Evolutionary conservation across 768 basidiomycete species (phyloP), one percentile per base, ranked within the genome.

Genomic region (Lentinula detonsa): DNA sequence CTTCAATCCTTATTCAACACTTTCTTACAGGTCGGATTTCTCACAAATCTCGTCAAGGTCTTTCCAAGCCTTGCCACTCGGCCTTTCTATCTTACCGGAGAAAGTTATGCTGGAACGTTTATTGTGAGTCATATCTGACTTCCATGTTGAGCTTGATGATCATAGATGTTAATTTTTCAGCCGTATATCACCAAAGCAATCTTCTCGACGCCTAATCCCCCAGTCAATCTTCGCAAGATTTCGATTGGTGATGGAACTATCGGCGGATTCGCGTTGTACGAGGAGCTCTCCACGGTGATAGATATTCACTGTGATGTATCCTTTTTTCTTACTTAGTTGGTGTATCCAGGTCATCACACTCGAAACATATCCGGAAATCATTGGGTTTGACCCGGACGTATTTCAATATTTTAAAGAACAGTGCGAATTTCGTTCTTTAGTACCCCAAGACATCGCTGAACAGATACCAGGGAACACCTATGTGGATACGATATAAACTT

Each of bases 131-230:
- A 21, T 39, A n/a, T 23, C 82, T 83, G 0, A 31, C 21, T 11
- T 2, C 31, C 16, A 9, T 11, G 4, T 28, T 34, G 34, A 42
- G 61, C 45, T 52, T 52, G 15, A 53, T 57, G 18, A n/a, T 39
- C 28, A 15, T 28, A 64, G 61, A 28, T 61, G 33, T 42, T 55
- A 39, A 35, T 28, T 49, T 50, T 51, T 5, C 42, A 90, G 87
- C 88, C 90, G 9, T 90, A 91, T 68, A 91, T 91, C 67, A 74
- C 84, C 63, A 88, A 90, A 71, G 76, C 86, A 15, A 86, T 88
- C 68, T 88, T 91, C 66, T 76, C 75, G 46, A 78, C 83, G 72
- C 62, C 76, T 0, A 79, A 82, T 37, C 87, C 88, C 8, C 89
- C 90, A 0, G 85, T 91, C 28, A 84, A 81, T 7, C 76, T 91